These are phyloP conservation scores for Solanum peruvianum DNA, from an alignment of 257 asterid genomes.

Conservation along the genomic window DNA sequence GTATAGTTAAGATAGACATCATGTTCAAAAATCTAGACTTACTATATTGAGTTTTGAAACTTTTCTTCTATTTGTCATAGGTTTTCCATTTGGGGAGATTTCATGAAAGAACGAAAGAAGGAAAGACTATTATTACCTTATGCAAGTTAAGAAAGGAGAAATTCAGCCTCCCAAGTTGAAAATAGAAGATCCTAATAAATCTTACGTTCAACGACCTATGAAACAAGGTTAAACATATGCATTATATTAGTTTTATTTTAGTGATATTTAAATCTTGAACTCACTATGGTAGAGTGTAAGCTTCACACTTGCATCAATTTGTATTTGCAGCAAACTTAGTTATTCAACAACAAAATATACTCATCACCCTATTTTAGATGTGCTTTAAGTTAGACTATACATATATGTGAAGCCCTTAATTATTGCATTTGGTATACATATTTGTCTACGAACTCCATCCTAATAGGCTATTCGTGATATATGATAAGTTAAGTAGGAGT, in stretches of 20 bases:
- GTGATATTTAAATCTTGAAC: neutral
- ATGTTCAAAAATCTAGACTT: neutral
- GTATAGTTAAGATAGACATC: neutral
- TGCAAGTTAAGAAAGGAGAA: conserved; percentile 86
- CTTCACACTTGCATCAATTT: neutral
- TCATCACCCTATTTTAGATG: neutral
- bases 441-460: neutral
- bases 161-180: conserved; percentile 92
- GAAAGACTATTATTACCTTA: conserved; percentile 10
- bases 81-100: conserved; percentile 98
- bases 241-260: neutral
- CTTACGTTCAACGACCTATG: conserved; percentile 88
- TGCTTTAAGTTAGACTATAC: neutral
- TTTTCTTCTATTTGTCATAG: conserved; percentile 1
- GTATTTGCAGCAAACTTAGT: neutral
- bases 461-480: no score
- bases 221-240: conserved; percentile 37
- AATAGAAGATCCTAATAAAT: conserved; percentile 97
- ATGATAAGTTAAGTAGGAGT: neutral
- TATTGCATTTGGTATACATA: neutral
- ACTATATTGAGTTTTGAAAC: neutral
- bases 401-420: neutral
- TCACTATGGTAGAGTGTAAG: neutral
- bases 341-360: neutral
- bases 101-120: conserved; percentile 94